phyloP scores from a whole-genome alignment of 352 stramenopile species.

The Pythium aquatile region DNA sequence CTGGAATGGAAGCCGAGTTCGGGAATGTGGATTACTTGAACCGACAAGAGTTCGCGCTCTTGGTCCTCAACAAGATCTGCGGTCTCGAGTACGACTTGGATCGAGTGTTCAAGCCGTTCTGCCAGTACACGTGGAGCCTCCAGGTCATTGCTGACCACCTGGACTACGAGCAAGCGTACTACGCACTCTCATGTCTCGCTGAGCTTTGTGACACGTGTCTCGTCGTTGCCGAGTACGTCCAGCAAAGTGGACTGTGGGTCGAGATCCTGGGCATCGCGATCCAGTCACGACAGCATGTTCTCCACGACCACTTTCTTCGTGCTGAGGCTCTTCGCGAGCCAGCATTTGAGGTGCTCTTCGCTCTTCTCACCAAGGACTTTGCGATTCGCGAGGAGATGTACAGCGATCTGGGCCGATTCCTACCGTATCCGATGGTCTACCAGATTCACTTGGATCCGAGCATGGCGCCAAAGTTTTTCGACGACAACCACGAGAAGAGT shows the following conservation, averaged over 20 bases:
- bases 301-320: conserved; percentile 78
- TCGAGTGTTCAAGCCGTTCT: conserved; percentile 72
- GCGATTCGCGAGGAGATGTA: conserved; percentile 72
- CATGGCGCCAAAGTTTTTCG: conserved; percentile 71
- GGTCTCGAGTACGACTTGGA: conserved; percentile 70
- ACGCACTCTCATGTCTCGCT: conserved; percentile 70
- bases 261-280: conserved; percentile 78
- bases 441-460: conserved; percentile 79
- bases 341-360: conserved; percentile 81
- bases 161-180: conserved; percentile 76
- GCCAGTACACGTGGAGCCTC: conserved; percentile 74
- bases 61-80: conserved; percentile 83
- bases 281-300: conserved; percentile 74
- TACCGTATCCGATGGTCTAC: conserved; percentile 81
- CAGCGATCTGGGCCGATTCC: conserved; percentile 61
- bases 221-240: conserved; percentile 71
- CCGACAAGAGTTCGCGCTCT: conserved; percentile 68
- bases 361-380: conserved; percentile 72
- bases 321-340: conserved; percentile 72
- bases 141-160: conserved; percentile 84
- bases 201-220: conserved; percentile 78
- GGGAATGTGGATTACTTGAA: conserved; percentile 75
- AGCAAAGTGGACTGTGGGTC: conserved; percentile 72
- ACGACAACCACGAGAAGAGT: conserved; percentile 83
- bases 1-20: conserved; percentile 65